Percentiles rank a stretch among this genome's conserved stretches.
phyloP scores from a whole-genome alignment of 768 basidiomycete species.

The Naematelia encephala region DNA sequence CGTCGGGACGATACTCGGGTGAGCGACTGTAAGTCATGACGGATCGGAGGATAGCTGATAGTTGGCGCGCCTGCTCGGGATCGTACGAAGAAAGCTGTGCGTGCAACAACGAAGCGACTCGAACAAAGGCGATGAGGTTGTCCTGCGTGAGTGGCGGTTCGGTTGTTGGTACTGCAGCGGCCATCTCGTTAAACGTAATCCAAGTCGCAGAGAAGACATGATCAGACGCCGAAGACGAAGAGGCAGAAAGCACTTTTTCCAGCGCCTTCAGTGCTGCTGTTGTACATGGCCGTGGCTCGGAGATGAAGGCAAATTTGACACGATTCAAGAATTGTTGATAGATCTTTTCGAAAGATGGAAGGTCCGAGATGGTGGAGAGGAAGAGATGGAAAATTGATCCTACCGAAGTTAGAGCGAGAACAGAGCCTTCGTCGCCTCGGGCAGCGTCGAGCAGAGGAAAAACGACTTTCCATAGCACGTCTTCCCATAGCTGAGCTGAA shows the following conservation, averaged over 20 bases:
- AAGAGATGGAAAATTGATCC: conserved; percentile 82
- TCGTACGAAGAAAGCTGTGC: conserved; percentile 20
- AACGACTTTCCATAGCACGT: conserved; percentile 85
- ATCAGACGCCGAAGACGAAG: conserved; percentile 38
- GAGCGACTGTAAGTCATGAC: conserved; percentile 68
- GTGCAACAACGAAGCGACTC: conserved; percentile 62
- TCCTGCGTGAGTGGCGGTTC: conserved; percentile 71
- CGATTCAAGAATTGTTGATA: conserved; percentile 73
- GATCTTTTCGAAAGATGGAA: conserved; percentile 66
- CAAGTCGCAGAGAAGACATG: conserved; percentile 60
- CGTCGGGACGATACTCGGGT: conserved; percentile 81
- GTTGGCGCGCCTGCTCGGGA: conserved; percentile 58
- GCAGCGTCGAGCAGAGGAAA: conserved; percentile 66
- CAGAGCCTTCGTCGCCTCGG: conserved; percentile 79
- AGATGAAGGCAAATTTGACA: conserved; percentile 66
- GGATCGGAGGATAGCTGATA: conserved; percentile 79
- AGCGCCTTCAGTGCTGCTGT: conserved; percentile 81
- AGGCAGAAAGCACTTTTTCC: conserved; percentile 68
- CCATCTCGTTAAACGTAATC: conserved; percentile 66
- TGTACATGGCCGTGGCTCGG: conserved; percentile 67
- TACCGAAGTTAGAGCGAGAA: conserved; percentile 75
- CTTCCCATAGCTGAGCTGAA: conserved; percentile 77
- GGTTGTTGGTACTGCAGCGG: conserved; percentile 44
- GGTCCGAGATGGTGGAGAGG: conserved; percentile 67
- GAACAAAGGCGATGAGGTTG: conserved; percentile 74